Evolutionary conservation across 1,284 basidiomycete species (phyloP).

Genomic region (Pyrrhoderma lamaoense): DNA sequence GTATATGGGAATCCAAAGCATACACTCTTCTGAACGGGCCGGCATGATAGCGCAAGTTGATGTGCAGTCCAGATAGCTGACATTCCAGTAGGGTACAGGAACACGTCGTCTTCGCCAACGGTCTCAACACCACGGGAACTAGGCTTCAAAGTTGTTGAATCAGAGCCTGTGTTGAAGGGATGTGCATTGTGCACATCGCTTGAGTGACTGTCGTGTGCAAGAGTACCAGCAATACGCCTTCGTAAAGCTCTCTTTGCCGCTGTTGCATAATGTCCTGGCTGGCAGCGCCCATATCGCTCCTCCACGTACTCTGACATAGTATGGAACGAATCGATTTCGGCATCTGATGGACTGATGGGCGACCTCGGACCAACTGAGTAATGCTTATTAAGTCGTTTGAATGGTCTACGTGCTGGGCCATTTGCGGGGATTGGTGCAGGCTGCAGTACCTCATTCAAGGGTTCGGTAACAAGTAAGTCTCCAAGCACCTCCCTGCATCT

Average conservation of each 20-base stretch:
- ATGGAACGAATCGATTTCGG: slow-evolving; percentile 15
- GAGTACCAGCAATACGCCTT: slow-evolving; percentile 83
- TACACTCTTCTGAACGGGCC: slow-evolving; percentile 69
- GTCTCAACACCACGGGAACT: slow-evolving; percentile 55
- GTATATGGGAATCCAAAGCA: slow-evolving; percentile 97
- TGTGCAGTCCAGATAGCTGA: slow-evolving; percentile 90
- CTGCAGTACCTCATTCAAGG: slow-evolving; percentile 32
- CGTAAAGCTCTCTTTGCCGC: slow-evolving; percentile 83
- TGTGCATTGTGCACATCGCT: slow-evolving; percentile 2
- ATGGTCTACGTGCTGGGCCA: slow-evolving; percentile 27
- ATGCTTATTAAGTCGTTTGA: slow-evolving; percentile 50
- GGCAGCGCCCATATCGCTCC: slow-evolving; percentile 92
- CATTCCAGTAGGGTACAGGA: slow-evolving; percentile 86
- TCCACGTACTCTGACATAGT: slow-evolving; percentile 58
- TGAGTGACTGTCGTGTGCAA: slow-evolving; percentile 49
- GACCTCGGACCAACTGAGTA: slow-evolving; percentile 44
- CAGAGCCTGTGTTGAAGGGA: slow-evolving; percentile 36
- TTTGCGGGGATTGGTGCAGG: slow-evolving; percentile 25
- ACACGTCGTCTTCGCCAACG: slow-evolving; percentile 83
- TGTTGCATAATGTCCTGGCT: slow-evolving; percentile 67
- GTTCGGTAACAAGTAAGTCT: no score
- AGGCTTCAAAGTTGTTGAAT: slow-evolving; percentile 42
- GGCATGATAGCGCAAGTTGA: slow-evolving; percentile 52
- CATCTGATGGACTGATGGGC: slow-evolving; percentile 21
- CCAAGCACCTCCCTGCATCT: slow-evolving; percentile 56